Conservation (phyloP, 2,329 filamentous ascomycete species). For the Fusarium chaquense region DNA sequence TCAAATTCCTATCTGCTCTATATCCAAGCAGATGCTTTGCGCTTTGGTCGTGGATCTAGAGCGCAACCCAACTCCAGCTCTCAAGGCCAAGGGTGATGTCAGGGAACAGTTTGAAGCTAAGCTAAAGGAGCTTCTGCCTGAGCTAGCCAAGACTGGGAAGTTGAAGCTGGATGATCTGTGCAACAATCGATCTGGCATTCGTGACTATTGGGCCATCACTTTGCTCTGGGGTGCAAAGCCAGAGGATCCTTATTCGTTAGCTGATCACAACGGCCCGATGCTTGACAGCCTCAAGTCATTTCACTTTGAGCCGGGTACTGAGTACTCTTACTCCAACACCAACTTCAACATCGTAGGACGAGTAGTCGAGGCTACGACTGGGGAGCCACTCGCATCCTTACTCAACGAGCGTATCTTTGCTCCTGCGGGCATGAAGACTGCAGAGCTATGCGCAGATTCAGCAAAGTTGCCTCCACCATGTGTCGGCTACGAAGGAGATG, state of each 20-base stretch:
- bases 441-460: slow-evolving; percentile 24
- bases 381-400: slow-evolving; percentile 18
- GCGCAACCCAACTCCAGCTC: slow-evolving; percentile 15
- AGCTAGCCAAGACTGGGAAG: slow-evolving; percentile 13
- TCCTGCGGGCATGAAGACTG: slow-evolving; percentile 34
- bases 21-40: slow-evolving; percentile 39
- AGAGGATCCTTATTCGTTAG: slow-evolving; percentile 26
- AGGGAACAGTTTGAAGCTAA: slow-evolving; percentile 25
- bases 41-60: slow-evolving; percentile 31
- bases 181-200: slow-evolving; percentile 34
- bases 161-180: slow-evolving; percentile 27
- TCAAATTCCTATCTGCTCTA: slow-evolving; percentile 31
- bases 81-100: slow-evolving; percentile 23
- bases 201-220: slow-evolving; percentile 34
- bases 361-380: slow-evolving; percentile 21
- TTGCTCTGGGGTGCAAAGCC: slow-evolving; percentile 34
- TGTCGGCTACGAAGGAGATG: slow-evolving; percentile 33
- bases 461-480: slow-evolving; percentile 21
- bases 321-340: slow-evolving; percentile 37
- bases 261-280: slow-evolving; percentile 22
- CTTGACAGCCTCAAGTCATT: slow-evolving; percentile 20
- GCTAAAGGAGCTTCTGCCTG: slow-evolving; percentile 19
- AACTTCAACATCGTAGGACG: slow-evolving; percentile 35
- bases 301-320: slow-evolving; percentile 28
- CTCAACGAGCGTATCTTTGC: slow-evolving; percentile 28